A percentile compares a stretch with the other conserved stretches of the same genome.
phyloP scores from a whole-genome alignment of 1,284 basidiomycete genomes.

The Rhizoctonia solani region DNA sequence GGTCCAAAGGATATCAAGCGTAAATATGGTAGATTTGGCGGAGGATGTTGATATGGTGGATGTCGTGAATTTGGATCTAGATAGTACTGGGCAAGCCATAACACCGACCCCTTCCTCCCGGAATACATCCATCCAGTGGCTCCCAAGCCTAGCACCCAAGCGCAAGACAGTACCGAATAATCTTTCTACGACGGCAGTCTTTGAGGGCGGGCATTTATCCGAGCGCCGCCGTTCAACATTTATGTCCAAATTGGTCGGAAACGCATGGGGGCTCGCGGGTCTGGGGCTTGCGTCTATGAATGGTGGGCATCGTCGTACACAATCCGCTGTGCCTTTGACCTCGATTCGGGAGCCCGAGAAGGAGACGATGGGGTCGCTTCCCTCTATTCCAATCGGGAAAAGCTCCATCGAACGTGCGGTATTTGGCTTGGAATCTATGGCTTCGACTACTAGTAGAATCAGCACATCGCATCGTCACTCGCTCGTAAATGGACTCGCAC shows the following conservation, averaged over 20 bases:
- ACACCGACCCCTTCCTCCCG: conserved; percentile 17
- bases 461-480: not conserved
- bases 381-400: conserved; percentile 1
- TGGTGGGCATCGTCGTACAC: not conserved
- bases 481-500: not conserved
- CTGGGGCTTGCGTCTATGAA: conserved; percentile 8
- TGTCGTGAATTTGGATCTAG: not conserved
- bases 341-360: not conserved
- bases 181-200: conserved; percentile 4
- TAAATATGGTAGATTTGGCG: not conserved
- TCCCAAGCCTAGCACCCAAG: not conserved
- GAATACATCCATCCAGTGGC: not conserved
- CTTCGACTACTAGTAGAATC: not conserved
- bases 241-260: conserved; percentile 22
- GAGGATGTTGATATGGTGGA: conserved; percentile 25
- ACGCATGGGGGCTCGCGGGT: conserved; percentile 21
- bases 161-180: not conserved
- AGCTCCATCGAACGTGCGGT: conserved; percentile 11
- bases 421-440: not conserved
- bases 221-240: conserved; percentile 7
- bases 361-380: not conserved
- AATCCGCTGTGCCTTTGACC: too few species aligned
- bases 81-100: not conserved
- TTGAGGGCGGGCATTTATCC: not conserved
- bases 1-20: not conserved